Conservation (phyloP, 441 rosid species). For the Bruguiera hainesii region DNA sequence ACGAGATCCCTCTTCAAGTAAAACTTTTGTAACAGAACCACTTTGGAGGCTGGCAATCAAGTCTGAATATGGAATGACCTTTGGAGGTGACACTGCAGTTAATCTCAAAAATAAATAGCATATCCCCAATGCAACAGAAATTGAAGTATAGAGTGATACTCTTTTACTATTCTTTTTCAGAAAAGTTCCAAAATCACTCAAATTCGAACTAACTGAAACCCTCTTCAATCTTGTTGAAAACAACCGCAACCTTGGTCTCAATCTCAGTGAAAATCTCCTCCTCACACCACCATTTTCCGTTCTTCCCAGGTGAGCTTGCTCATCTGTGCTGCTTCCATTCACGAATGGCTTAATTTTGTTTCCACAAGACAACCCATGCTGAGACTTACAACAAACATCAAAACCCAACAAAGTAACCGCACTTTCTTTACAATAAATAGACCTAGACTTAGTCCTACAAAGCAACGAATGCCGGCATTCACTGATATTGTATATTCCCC, state of each 20-base stretch:
- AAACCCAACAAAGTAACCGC: slow-evolving; percentile 30
- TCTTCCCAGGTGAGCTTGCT: slow-evolving; percentile 29
- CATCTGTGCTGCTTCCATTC: slow-evolving; percentile 35
- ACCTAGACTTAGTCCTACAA: slow-evolving; percentile 34
- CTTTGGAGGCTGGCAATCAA: slow-evolving; percentile 64
- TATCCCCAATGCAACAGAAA: slow-evolving; percentile 52
- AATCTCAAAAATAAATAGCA: slow-evolving; percentile 68
- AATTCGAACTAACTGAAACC: slow-evolving; percentile 44
- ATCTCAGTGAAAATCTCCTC: slow-evolving; percentile 56
- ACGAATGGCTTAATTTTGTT: slow-evolving; percentile 36
- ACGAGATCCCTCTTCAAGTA: slow-evolving; percentile 92
- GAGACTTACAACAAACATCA: slow-evolving; percentile 32
- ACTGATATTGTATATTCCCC: slow-evolving; percentile 22
- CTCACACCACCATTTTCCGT: slow-evolving; percentile 32
- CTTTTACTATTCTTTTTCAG: slow-evolving; percentile 54
- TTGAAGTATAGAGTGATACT: slow-evolving; percentile 44
- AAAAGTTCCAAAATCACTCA: slow-evolving; percentile 47
- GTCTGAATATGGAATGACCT: slow-evolving; percentile 79
- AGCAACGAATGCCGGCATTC: slow-evolving; percentile 29
- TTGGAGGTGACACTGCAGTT: slow-evolving; percentile 65
- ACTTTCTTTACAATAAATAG: slow-evolving; percentile 25
- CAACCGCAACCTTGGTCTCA: slow-evolving; percentile 69
- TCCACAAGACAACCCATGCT: slow-evolving; percentile 36
- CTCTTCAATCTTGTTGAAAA: slow-evolving; percentile 49
- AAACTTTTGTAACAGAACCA: slow-evolving; percentile 64